Percentiles rank a stretch among this genome's conserved stretches.
Conservation (phyloP, 1,284 basidiomycete species). For the Trametes sp. region DNA sequence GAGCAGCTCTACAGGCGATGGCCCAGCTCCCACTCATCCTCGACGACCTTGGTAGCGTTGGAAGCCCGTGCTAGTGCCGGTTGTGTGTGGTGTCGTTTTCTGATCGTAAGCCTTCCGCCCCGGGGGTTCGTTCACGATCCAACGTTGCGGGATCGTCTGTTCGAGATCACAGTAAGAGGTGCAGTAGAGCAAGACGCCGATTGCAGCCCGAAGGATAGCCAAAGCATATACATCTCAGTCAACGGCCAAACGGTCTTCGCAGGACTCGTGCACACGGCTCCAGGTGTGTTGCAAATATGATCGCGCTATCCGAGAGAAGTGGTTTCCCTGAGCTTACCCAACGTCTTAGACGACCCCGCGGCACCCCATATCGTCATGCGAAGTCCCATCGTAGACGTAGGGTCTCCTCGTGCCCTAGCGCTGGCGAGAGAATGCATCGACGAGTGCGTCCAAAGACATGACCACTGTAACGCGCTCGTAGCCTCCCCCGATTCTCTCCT, state of each 20-base stretch:
- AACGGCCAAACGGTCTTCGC: background rate
- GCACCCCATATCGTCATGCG: slow-evolving; percentile 9
- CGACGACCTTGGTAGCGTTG: too few species aligned
- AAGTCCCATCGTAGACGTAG: background rate
- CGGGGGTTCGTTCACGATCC: background rate
- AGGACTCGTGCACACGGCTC: background rate
- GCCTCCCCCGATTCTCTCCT: background rate
- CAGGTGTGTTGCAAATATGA: background rate
- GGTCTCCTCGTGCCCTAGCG: background rate
- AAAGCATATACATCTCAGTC: background rate
- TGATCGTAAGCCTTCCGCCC: background rate
- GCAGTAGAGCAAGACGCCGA: background rate
- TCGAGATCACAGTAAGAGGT: background rate
- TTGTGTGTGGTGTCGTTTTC: background rate
- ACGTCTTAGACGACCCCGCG: slow-evolving; percentile 18
- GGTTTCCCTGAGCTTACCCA: too few species aligned
- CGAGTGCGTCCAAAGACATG: background rate
- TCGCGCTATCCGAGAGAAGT: too few species aligned
- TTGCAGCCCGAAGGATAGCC: background rate
- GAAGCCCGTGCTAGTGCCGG: too few species aligned
- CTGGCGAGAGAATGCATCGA: background rate
- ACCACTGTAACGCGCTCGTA: background rate
- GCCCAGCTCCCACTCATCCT: too few species aligned
- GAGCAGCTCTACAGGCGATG: too few species aligned
- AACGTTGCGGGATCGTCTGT: too few species aligned